Conservation (phyloP, 176 grass and related monocot species). For the Carex littledalei region DNA sequence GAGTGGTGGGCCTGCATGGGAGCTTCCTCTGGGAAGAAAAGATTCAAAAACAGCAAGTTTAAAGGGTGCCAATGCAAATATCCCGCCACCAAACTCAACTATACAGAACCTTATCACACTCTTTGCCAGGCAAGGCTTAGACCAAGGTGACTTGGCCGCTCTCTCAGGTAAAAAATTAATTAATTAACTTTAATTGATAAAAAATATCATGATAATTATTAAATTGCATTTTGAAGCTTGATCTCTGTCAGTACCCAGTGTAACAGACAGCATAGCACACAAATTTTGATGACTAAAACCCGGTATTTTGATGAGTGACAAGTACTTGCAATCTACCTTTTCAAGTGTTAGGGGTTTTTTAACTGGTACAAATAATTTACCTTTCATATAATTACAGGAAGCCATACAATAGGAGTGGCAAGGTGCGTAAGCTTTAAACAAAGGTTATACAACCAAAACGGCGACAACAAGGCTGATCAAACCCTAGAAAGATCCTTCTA, state of each 20-base stretch:
- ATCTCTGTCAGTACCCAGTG: too few species aligned
- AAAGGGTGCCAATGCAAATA: constrained; percentile 70
- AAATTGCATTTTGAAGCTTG: too few species aligned
- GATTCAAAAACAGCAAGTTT: constrained; percentile 75
- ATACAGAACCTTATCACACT: constrained; percentile 49
- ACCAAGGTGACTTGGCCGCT: constrained; percentile 64
- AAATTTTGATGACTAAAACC: too few species aligned
- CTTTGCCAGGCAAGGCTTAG: constrained; percentile 56
- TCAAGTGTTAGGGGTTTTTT: too few species aligned
- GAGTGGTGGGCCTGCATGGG: constrained; percentile 76
- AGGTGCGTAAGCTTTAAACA: constrained; percentile 81
- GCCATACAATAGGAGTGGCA: constrained; percentile 66
- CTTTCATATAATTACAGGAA: constrained; percentile 38
- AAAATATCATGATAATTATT: neutral
- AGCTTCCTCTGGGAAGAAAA: constrained; percentile 78
- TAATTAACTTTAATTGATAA: neutral
- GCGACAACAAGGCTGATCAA: constrained; percentile 42
- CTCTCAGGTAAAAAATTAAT: constrained; percentile 51
- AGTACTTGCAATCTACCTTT: too few species aligned
- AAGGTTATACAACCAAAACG: constrained; percentile 69
- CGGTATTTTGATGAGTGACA: too few species aligned
- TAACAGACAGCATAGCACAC: too few species aligned
- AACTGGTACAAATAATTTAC: neutral
- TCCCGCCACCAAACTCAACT: constrained; percentile 73
- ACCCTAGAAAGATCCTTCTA: constrained; percentile 50